Conservation (phyloP, 1,139 yeast genomes). For the Torulaspora pretoriensis region DNA sequence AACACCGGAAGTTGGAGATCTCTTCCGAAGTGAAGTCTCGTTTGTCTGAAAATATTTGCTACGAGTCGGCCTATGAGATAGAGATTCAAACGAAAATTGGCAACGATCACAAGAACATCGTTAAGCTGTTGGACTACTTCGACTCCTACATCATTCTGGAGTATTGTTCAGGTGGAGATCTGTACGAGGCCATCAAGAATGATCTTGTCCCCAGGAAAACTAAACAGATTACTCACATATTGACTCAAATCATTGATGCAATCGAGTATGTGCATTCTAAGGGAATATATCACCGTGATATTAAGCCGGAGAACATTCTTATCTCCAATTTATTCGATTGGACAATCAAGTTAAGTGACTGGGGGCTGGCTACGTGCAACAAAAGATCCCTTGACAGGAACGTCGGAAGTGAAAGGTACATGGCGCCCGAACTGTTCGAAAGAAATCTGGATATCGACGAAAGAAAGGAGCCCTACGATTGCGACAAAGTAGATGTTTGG, state of each 20-base stretch:
- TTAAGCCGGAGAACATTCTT: slow-evolving; percentile 84
- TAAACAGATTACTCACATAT: slow-evolving; percentile 68
- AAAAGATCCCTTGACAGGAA: slow-evolving; percentile 71
- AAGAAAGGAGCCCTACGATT: slow-evolving; percentile 63
- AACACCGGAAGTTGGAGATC: slow-evolving; percentile 30
- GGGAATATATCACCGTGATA: slow-evolving; percentile 79
- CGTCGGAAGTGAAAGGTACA: slow-evolving; percentile 89
- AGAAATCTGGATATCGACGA: slow-evolving; percentile 36
- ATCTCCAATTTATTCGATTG: slow-evolving; percentile 63
- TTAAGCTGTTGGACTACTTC: slow-evolving; percentile 67
- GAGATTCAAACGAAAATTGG: slow-evolving; percentile 69
- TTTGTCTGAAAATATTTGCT: slow-evolving; percentile 40
- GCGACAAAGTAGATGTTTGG: slow-evolving; percentile 90
- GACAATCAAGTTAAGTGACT: slow-evolving; percentile 80
- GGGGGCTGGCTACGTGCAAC: slow-evolving; percentile 83
- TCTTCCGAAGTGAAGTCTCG: slow-evolving; percentile 34
- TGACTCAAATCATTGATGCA: slow-evolving; percentile 72
- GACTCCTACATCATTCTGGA: slow-evolving; percentile 80
- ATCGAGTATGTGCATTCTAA: slow-evolving; percentile 69
- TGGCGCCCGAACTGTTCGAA: slow-evolving; percentile 93
- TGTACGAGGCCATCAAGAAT: slow-evolving; percentile 85
- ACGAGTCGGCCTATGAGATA: slow-evolving; percentile 78
- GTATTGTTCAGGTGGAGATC: slow-evolving; percentile 86
- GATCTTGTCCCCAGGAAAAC: slow-evolving; percentile 79
- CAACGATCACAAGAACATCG: slow-evolving; percentile 45